A percentile compares a stretch with the other conserved stretches of the same genome.
Evolutionary conservation across 257 asterid genomes (phyloP).

Genomic region (Craterostigma plantagineum): DNA sequence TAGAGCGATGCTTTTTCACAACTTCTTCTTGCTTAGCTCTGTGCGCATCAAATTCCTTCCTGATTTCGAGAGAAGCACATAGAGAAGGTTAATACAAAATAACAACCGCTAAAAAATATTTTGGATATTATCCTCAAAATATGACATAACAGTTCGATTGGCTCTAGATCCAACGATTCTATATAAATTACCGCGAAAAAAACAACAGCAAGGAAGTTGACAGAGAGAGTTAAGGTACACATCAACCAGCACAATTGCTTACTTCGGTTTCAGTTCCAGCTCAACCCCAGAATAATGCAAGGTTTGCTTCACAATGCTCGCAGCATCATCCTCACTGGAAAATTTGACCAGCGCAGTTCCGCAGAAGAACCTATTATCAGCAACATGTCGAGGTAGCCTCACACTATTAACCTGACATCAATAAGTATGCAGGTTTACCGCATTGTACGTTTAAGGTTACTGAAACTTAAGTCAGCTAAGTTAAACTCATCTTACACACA

Average conservation of each 20-base stretch:
- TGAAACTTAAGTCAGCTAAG: too few relatives aligned
- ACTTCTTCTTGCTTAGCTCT: slow-evolving; percentile 62
- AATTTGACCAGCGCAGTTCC: slow-evolving; percentile 90
- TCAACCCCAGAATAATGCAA: slow-evolving; percentile 58
- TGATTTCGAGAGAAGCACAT: slow-evolving; percentile 14
- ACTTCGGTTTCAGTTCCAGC: slow-evolving; percentile 74
- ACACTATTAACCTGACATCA: slow-evolving; percentile 80
- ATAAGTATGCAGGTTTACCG: not conserved
- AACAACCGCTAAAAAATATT: not conserved
- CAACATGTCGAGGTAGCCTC: slow-evolving; percentile 92
- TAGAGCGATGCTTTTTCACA: slow-evolving; percentile 20
- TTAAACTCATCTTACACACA: too few relatives aligned
- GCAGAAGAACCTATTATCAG: slow-evolving; percentile 60
- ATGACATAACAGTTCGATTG: too few relatives aligned
- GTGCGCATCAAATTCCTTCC: slow-evolving; percentile 62
- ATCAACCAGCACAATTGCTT: slow-evolving; percentile 12
- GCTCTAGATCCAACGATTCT: too few relatives aligned
- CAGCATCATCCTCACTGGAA: slow-evolving; percentile 72
- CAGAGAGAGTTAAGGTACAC: not conserved
- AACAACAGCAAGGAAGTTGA: not conserved
- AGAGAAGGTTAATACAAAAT: not conserved
- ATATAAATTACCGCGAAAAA: too few relatives aligned
- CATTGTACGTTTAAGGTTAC: not conserved
- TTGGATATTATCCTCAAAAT: too few relatives aligned
- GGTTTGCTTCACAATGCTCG: slow-evolving; percentile 43